Evolutionary conservation across 2,329 filamentous ascomycete genomes (phyloP).

Genomic region (Penicillium sp.): DNA sequence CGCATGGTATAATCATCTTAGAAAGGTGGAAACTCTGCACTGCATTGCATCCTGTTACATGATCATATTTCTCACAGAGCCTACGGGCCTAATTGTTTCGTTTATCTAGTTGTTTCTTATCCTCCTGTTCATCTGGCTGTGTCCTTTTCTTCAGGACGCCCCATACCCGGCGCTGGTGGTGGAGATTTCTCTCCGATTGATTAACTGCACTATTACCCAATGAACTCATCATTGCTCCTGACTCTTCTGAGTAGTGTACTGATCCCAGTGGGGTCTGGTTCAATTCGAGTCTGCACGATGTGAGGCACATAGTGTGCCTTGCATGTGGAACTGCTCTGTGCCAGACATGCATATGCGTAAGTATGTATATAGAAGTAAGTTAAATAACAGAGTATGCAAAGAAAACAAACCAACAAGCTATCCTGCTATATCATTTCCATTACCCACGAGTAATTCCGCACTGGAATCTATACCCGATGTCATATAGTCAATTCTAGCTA

Average conservation of each 20-base stretch:
- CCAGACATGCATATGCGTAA: not conserved
- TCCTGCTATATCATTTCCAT: not conserved
- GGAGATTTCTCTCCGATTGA: conserved; percentile 2
- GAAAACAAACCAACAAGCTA: not conserved
- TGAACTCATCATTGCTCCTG: not conserved
- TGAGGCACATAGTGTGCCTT: not conserved
- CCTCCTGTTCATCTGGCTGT: conserved; percentile 13
- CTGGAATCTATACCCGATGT: too few species aligned
- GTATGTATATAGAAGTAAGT: not conserved
- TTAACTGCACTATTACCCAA: conserved; percentile 3
- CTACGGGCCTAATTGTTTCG: conserved; percentile 17
- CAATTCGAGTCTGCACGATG: not conserved
- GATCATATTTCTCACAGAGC: conserved; percentile 16
- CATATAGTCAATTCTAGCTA: too few species aligned
- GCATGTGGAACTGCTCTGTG: not conserved
- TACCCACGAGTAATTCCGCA: not conserved
- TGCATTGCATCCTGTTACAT: conserved; percentile 13
- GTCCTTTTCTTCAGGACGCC: conserved; percentile 21
- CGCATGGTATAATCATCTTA: conserved; percentile 3
- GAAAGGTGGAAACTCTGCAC: conserved; percentile 6
- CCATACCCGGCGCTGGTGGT: conserved; percentile 11
- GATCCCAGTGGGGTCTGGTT: not conserved
- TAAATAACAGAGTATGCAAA: not conserved
- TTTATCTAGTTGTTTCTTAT: conserved; percentile 15
- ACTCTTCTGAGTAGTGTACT: too few species aligned